Evolutionary conservation across 1,139 yeast species (phyloP), one percentile per base, ranked within the genome.

Genomic region (Suhomyces anneliseae): DNA sequence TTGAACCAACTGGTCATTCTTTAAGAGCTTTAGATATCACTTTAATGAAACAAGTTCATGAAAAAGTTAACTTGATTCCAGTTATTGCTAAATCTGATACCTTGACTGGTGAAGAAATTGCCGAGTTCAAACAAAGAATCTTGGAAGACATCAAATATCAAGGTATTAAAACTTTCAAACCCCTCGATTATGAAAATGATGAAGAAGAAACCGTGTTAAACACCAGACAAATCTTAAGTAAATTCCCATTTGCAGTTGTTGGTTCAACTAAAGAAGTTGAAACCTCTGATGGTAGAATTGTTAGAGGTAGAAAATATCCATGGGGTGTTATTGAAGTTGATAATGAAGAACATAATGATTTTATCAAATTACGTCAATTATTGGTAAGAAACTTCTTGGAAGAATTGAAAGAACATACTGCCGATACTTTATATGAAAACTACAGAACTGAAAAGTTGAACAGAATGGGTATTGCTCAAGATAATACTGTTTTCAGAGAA

Each of bases 251-350:
- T 72, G 99, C 99, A 15, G 86, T 93, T 54, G 89, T 95, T 45
- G 99, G 98, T 31, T 90, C 97, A 24, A 88, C 93, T 31, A 75
- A 77, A 51, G 85, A 82, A 55, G 90, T 92, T 35, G 79, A 79
- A 59, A 83, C 88, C 43, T 61, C 78, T 32, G 90, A 87, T 60
- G 98, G 98, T 43, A 79, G 87, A 64, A 64, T 73, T 37, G 96
- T 90, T 40, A 85, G 98, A 65, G 98, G 97, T 55, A 88, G 99
- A 72, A 74, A 80, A 56, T 95, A 95, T 68, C 99, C 99, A 52
- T 95, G 99, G 99, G 99, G 99, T 55, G 78, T 87, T 26, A 87
- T 93, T 62, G 98, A 93, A 70, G 95, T 95, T 54, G 98, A 92
- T 67, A 93, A 93, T 67, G 95, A 90, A 69, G 83, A 83, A 45